Conservation (phyloP, 139 green algal genomes). For the Chlamydomonas incerta region DNA sequence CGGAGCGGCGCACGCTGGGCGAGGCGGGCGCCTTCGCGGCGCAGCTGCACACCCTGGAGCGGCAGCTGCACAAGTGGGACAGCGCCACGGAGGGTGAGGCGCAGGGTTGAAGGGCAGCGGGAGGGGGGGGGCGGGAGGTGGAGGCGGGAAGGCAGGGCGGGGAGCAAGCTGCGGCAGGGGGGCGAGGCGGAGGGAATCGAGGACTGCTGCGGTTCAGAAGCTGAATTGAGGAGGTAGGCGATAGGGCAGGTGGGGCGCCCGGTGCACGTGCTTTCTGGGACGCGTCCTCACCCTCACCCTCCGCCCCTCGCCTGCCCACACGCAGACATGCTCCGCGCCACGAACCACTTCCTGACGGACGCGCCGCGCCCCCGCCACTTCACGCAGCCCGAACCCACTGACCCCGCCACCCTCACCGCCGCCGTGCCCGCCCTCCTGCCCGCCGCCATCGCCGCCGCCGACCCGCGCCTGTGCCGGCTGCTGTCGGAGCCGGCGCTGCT, state of each 20-base stretch:
- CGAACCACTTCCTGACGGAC: conserved; percentile 12
- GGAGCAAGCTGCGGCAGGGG: neutral
- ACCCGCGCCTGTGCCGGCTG: neutral
- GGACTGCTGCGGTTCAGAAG: no score
- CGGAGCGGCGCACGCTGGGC: conserved; percentile 1
- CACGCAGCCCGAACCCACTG: conserved; percentile 4
- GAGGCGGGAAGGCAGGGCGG: no score
- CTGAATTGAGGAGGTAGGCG: no score
- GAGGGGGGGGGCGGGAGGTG: neutral
- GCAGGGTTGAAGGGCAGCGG: neutral
- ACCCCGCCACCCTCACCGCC: conserved; percentile 8
- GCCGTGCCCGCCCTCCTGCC: neutral
- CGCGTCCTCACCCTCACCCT: neutral
- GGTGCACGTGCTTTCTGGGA: neutral
- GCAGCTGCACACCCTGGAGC: conserved; percentile 34
- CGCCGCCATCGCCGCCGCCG: no score
- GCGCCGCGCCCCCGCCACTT: conserved; percentile 23
- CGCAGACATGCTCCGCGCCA: conserved; percentile 1
- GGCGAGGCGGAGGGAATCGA: no score
- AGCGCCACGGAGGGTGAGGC: conserved; percentile 2
- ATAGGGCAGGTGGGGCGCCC: no score
- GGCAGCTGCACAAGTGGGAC: conserved; percentile 18
- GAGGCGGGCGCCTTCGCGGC: neutral
- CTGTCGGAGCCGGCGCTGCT: conserved; percentile 16
- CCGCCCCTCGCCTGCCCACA: neutral